Percentiles rank a stretch among this genome's conserved stretches.
phyloP scores from a whole-genome alignment of 2,329 filamentous ascomycete species.

The Ceratocystis cacaofunesta region DNA sequence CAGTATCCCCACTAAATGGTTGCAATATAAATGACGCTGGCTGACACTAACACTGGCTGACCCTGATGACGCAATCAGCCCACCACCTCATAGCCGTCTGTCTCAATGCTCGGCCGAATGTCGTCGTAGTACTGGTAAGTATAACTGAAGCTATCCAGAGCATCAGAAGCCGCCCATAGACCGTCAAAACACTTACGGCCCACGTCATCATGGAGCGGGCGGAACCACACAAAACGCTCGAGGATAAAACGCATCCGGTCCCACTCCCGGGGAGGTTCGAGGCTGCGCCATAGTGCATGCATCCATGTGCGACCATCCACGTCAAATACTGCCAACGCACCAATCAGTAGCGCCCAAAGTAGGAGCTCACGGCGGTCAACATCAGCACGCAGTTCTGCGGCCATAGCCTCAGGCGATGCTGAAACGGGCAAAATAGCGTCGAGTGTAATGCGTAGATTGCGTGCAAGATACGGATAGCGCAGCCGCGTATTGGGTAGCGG shows the following conservation, averaged over 20 bases:
- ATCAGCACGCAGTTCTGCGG: not conserved
- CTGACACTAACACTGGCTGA: not conserved
- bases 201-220: slow-evolving; percentile 12
- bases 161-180: slow-evolving; percentile 12
- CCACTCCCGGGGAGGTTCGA: slow-evolving; percentile 14
- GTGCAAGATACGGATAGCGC: slow-evolving; percentile 14
- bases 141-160: not conserved
- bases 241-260: slow-evolving; percentile 9
- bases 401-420: not conserved
- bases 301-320: slow-evolving; percentile 13
- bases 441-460: slow-evolving; percentile 10
- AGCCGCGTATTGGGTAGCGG: slow-evolving; percentile 14
- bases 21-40: not conserved
- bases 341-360: slow-evolving; percentile 12
- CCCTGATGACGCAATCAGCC: not conserved
- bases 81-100: not conserved
- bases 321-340: slow-evolving; percentile 15
- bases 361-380: slow-evolving; percentile 8
- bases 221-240: slow-evolving; percentile 15
- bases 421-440: slow-evolving; percentile 10
- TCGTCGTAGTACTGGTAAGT: not conserved
- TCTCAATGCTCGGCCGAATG: not conserved
- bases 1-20: not conserved
- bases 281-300: slow-evolving; percentile 11
- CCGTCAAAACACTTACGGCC: slow-evolving; percentile 5